Base-by-base conservation (phyloP, 202 grass and related monocot species). In the Hordeum pubiflorum region DNA sequence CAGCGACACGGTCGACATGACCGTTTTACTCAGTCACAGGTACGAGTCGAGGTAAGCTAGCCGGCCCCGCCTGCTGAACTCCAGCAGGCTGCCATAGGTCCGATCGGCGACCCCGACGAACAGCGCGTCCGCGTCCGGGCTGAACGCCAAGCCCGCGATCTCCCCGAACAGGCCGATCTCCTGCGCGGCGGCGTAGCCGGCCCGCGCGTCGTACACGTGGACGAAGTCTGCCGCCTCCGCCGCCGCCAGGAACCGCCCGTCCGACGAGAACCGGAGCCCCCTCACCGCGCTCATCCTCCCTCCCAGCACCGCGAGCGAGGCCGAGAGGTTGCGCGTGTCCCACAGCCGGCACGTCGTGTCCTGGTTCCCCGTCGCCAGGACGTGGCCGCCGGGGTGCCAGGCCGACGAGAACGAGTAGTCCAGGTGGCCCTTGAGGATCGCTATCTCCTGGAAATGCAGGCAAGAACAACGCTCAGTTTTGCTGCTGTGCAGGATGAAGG, bases 111-210 rank as follows among this genome's bases (percentile, higher is more conserved):
- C 50, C 0, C 87, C 85, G 0, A 97, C 84, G 44, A 93, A 93
- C 6, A 93, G 84, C 7, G 86, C 65, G 41, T 79, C 90, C 0
- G 67, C 52, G 72, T 89, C 88, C 2, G 90, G 86, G 39, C 90
- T 93, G 66, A 97, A 97, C 2, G 86, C 81, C 40, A 93, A 22
- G 34, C 88, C 90, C 0, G 91, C 84, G 31, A 97, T 84, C 79
- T 97, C 93, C 27, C 93, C 93, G 14, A 97, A 93, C 12, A 93
- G 5, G 77, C 93, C 88, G n/a, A 93, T 87, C 76, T 97, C 90
- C 74, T 93, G 88, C 34, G 74, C 84, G 2, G 27, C 9, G 0
- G 31, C 41, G 69, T 88, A 93, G 15, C 67, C 67, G 2, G 84
- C 58, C 22, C 3, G 50, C 0, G 63, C 10, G 68, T 97, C 86